phyloP scores from a whole-genome alignment of 805 yeast species.

The Clavispora santaluciae region DNA sequence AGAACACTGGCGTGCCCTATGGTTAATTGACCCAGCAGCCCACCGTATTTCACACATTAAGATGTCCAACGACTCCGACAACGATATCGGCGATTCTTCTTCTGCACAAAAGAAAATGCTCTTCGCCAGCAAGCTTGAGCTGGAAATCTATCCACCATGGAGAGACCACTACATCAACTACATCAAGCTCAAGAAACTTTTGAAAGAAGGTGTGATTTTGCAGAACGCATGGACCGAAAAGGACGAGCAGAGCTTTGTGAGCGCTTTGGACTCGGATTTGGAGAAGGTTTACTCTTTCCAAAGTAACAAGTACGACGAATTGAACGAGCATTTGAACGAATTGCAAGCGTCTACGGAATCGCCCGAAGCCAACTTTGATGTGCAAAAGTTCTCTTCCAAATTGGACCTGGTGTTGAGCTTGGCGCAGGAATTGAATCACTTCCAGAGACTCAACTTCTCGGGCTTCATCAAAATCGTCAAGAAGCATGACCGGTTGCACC shows the following conservation, averaged over 20 bases:
- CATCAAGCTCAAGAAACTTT: slow-evolving; percentile 56
- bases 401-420: slow-evolving; percentile 69
- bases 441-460: slow-evolving; percentile 87
- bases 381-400: slow-evolving; percentile 55
- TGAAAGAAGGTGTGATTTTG: slow-evolving; percentile 60
- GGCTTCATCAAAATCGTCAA: slow-evolving; percentile 93
- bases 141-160: slow-evolving; percentile 89
- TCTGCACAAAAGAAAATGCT: slow-evolving; percentile 49
- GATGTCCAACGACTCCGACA: slow-evolving; percentile 5
- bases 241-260: slow-evolving; percentile 68
- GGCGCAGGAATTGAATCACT: slow-evolving; percentile 84
- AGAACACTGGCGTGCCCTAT: background rate
- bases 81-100: background rate
- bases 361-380: slow-evolving; percentile 42
- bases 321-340: slow-evolving; percentile 58
- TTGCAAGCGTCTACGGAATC: slow-evolving; percentile 56
- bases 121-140: slow-evolving; percentile 77
- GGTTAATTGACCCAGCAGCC: background rate
- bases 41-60: background rate
- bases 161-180: slow-evolving; percentile 65
- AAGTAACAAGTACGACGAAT: slow-evolving; percentile 57
- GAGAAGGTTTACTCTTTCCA: slow-evolving; percentile 78
- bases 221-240: slow-evolving; percentile 57
- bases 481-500: slow-evolving; percentile 90
- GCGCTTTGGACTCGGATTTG: slow-evolving; percentile 60